phyloP scores from a whole-genome alignment of 371 early-diverging fungal genomes.

The Encephalitozoon intestinalis region DNA sequence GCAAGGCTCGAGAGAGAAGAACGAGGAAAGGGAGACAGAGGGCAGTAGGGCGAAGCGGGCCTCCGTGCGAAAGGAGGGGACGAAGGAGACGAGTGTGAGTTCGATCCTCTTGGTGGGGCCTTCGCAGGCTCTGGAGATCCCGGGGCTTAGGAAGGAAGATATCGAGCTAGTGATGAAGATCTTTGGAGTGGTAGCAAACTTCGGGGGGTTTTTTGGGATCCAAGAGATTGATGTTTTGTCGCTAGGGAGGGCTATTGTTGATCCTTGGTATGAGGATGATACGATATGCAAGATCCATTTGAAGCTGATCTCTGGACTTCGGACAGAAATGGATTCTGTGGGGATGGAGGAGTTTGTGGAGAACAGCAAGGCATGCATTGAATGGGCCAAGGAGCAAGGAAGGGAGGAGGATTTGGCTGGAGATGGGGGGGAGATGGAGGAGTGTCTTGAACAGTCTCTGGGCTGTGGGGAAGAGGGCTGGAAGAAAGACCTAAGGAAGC shows the following conservation, averaged over 20 bases:
- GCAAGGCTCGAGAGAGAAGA: too few species aligned
- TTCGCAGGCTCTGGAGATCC: neutral
- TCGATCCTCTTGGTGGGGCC: neutral
- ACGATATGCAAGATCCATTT: neutral
- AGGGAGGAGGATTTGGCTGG: too few species aligned
- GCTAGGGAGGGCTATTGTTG: neutral
- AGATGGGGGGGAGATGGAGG: too few species aligned
- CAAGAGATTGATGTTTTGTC: neutral
- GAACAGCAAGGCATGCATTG: neutral
- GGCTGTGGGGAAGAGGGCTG: neutral
- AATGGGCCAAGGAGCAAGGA: neutral
- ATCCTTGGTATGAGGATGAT: neutral
- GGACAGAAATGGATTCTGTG: neutral
- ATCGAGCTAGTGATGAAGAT: neutral
- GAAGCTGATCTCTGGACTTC: neutral
- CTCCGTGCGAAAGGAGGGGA: neutral
- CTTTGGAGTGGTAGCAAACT: neutral
- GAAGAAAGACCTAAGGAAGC: neutral
- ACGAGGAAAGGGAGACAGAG: neutral
- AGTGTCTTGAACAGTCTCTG: neutral
- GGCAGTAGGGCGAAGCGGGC: neutral
- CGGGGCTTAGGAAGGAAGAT: neutral
- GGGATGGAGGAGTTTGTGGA: neutral
- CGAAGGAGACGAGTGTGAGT: neutral
- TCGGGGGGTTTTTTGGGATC: neutral